Percentiles rank a stretch among this genome's conserved stretches.
phyloP scores from a whole-genome alignment of 2,329 filamentous ascomycete genomes.

The Diaporthe sp. region DNA sequence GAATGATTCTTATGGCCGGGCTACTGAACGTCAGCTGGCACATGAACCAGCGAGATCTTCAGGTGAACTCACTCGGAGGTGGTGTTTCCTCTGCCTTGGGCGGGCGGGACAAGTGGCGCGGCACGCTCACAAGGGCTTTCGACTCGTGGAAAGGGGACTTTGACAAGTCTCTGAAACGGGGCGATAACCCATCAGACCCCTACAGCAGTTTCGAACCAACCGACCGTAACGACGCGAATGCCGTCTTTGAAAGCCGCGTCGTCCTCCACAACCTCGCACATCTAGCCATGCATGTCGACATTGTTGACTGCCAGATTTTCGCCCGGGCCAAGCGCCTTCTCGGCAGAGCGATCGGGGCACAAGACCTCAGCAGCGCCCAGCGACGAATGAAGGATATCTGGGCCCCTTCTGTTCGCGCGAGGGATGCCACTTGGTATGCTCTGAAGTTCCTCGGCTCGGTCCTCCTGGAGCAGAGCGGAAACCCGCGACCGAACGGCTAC shows the following conservation, averaged over 20 bases:
- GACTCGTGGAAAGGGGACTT: slow-evolving; percentile 96
- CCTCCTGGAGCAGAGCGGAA: slow-evolving; percentile 67
- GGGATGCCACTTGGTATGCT: slow-evolving; percentile 93
- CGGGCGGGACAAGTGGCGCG: slow-evolving; percentile 91
- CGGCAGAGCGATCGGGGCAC: slow-evolving; percentile 84
- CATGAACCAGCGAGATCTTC: slow-evolving; percentile 95
- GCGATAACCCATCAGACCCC: slow-evolving; percentile 64
- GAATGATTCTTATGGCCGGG: slow-evolving; percentile 94
- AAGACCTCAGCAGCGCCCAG: slow-evolving; percentile 84
- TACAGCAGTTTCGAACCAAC: slow-evolving; percentile 63
- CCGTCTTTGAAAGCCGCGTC: slow-evolving; percentile 87
- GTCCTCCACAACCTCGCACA: slow-evolving; percentile 94
- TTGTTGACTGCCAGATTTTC: slow-evolving; percentile 97
- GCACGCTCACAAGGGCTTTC: slow-evolving; percentile 86
- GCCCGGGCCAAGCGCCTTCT: slow-evolving; percentile 88
- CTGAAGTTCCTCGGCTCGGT: slow-evolving; percentile 91
- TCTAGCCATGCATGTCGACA: slow-evolving; percentile 97
- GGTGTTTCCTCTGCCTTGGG: slow-evolving; percentile 83
- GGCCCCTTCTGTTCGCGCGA: slow-evolving; percentile 88
- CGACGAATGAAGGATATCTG: slow-evolving; percentile 89
- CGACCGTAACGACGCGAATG: slow-evolving; percentile 73
- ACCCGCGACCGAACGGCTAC: slow-evolving; percentile 53
- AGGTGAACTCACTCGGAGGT: slow-evolving; percentile 84
- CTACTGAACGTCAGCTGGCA: slow-evolving; percentile 96
- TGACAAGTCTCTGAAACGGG: slow-evolving; percentile 80